Evolutionary conservation across 225 moss, liverwort and hornwort species (phyloP), one percentile per base, ranked within the genome.

Genomic region (Straminergon stramineum): DNA sequence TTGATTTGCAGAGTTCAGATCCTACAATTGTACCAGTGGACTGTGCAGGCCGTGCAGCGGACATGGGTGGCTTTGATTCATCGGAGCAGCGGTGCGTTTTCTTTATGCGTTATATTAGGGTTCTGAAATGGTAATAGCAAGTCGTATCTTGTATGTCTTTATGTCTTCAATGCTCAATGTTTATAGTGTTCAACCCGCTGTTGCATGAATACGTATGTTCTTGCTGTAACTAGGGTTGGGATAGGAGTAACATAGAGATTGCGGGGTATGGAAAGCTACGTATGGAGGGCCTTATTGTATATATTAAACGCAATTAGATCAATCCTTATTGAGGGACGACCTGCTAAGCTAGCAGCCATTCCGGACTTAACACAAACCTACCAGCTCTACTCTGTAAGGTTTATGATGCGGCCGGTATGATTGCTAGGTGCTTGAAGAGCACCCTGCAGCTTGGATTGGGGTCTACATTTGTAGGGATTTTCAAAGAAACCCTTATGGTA

Each of bases 1-100:
- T 97, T 85, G 96, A 97, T 88, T 93, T 99, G 86, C 91, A 91
- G 88, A 94, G 95, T 67, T 99, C 99, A 32, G 95, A 99, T 91
- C 57, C 85, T 56, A 37, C 93, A 48, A 91, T 99, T 84, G 91
- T 97, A 53, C 99, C 99, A 39, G 95, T 97, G 55, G 96, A 97
- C 66, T 92, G 90, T 85, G 94, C 92, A 71, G 90, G 92, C 41
- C 92, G 93, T 53, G 89, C 90, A 60, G 91, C 95, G 65, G 96
- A 96, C 43, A 91, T 95, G 80, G 92, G 93, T 75, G 94, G 95
- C 22, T 96, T 95, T 57, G 96, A 96, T 90, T 92, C 96, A 27
- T 95, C 95, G 43, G 97, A 96, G 64, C 92, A 94, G 64, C 92
- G 95, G 96, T 92, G 92, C 92, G 92, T 82, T 81, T 70, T 86